Evolutionary conservation across 75 land plant genomes (phyloP).

Genomic region (Selaginella moellendorffii): DNA sequence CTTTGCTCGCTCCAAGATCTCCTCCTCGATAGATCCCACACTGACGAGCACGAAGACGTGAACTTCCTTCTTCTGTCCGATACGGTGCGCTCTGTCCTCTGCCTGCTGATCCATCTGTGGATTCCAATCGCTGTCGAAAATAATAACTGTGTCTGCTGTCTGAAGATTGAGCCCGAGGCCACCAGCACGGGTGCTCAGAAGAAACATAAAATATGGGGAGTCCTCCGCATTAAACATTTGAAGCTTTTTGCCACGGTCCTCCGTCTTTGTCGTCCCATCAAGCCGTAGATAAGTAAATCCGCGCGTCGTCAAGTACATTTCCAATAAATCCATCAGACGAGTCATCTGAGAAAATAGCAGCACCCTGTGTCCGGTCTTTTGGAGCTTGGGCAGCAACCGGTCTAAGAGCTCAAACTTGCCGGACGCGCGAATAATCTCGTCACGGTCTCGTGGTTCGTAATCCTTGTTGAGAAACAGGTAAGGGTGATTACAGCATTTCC

Average conservation of each 20-base stretch:
- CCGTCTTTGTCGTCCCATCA: constrained; percentile 92
- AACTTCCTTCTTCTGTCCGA: constrained; percentile 97
- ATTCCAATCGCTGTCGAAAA: constrained; percentile 98
- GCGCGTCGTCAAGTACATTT: constrained; percentile 43
- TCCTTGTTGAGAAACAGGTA: constrained; percentile 64
- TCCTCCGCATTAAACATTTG: constrained; percentile 79
- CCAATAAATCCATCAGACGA: constrained; percentile 63
- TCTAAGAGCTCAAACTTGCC: constrained; percentile 96
- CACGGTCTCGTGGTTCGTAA: constrained; percentile 44
- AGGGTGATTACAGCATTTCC: constrained; percentile 97
- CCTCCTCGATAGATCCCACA: constrained; percentile 97
- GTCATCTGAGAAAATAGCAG: constrained; percentile 99
- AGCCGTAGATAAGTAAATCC: constrained; percentile 57
- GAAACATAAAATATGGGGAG: constrained; percentile 85
- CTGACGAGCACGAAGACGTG: constrained; percentile 89
- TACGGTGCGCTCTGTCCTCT: constrained; percentile 93
- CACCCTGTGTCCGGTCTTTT: constrained; percentile 72
- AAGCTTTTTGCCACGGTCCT: constrained; percentile 63
- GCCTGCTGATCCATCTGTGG: constrained; percentile 99
- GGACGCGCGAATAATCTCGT: constrained; percentile 77
- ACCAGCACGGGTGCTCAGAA: constrained; percentile 94
- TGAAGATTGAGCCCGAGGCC: constrained; percentile 91
- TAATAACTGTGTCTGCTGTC: constrained; percentile 91
- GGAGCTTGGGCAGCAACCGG: constrained; percentile 78
- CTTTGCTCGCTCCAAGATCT: constrained; percentile 89